Base-by-base conservation (phyloP, 176 grass and related monocot species). In the Triticum timopheevii region DNA sequence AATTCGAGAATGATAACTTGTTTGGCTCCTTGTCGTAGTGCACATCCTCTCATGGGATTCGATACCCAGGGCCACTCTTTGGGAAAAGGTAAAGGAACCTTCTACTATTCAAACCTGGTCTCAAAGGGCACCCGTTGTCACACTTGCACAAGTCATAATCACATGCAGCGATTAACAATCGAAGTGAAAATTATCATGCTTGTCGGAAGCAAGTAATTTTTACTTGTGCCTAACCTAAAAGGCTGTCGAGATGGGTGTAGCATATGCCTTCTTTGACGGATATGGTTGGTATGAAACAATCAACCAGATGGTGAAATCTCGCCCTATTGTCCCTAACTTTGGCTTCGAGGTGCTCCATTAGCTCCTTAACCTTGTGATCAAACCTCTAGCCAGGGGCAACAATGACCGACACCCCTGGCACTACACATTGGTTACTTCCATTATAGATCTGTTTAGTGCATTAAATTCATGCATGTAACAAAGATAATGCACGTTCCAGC, bases 231-330 rank as follows among this genome's bases (percentile, higher is more conserved):
- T 17, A 11, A 93, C 91, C 87, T 2, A 93, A 89, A 65, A 98
- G 91, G 71, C 64, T 95, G 85, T 95, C 87, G 19, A 91, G 95
- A 45, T 98, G 95, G 34, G 95, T 98, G 89, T 95, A 98, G 83
- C 95, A 98, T 76, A 95, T 93, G 64, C 95, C 91, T 54, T 98
- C 80, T 86, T 98, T 91, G 58, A 91, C 87, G 19, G 93, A 87
- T 38, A 98, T 92, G 22, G 91, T 98, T 42, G 91, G 93, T 69
- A 98, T 98, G 87, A 95, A 98, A 83, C 95, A 89, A 67, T 95
- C 95, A 58, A 98, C 86, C 83, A 98, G 91, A 1, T 91, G 93
- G 73, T 98, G 91, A 17, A 85, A 83, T 30, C 88, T 95, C 31
- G 17, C 93, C 93, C 0, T 80, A 85, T 83, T 67, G 87, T 31